These are phyloP conservation scores for Monilinia fructigena DNA, from an alignment of 2,329 filamentous ascomycete genomes.

Conservation along the genomic window DNA sequence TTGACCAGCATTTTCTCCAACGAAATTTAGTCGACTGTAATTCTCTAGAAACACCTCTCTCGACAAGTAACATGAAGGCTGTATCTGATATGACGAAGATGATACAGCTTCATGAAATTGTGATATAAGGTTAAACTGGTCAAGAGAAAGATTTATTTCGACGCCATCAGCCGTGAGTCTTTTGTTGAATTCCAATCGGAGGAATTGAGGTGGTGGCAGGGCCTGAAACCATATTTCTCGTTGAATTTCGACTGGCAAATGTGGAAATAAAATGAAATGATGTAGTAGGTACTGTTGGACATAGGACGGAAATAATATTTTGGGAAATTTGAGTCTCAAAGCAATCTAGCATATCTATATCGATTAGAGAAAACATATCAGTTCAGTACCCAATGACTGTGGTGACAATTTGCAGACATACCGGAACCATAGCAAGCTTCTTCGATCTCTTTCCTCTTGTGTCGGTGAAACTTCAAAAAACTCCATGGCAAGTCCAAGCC, in stretches of 20 bases:
- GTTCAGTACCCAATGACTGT: background rate
- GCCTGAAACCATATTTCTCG: background rate
- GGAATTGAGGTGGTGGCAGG: background rate
- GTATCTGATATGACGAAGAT: background rate
- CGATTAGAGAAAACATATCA: background rate
- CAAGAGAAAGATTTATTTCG: background rate
- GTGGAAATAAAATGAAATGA: background rate
- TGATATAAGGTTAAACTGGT: background rate
- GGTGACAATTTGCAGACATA: background rate
- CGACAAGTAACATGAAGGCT: background rate
- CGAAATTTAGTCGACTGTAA: background rate
- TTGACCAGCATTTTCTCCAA: background rate
- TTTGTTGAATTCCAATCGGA: background rate
- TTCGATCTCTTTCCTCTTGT: background rate
- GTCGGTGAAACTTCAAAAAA: background rate
- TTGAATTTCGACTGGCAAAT: background rate
- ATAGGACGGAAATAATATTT: no score
- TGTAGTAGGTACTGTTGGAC: background rate
- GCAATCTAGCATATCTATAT: background rate
- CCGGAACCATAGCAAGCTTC: background rate
- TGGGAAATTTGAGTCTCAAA: background rate
- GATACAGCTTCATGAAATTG: background rate
- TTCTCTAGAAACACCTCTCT: background rate
- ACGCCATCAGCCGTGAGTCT: no score
- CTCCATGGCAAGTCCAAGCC: background rate